Evolutionary conservation across 805 yeast species (phyloP), one percentile per base, ranked within the genome.

Genomic region (Lipomyces kockii): DNA sequence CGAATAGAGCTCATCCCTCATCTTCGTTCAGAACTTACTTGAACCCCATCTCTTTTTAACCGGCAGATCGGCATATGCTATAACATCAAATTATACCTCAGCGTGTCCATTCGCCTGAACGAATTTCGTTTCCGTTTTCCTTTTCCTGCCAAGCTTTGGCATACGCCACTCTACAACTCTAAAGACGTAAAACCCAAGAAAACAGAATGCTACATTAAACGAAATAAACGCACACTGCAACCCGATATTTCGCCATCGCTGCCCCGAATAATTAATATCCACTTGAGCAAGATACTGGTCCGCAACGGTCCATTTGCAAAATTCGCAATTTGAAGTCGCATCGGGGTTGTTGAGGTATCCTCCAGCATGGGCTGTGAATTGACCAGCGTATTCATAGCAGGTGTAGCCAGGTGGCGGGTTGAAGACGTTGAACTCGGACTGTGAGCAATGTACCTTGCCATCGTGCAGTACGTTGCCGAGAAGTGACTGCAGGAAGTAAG

Each of bases 201-300:
- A 64, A 22, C 55, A 12, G 27, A 64, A 29, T 17, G 35, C 29
- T 1, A 27, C 0, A 83, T 88, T 87, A 81, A 87, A 86, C 51
- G 79, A 67, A 62, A 86, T 82, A 78, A 83, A 88, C 55, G 81
- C 87, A 82, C 86, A 84, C 73, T 82, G 81, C 72, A 88, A 80
- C 29, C 92, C 91, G 68, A 88, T 78, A 71, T 88, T 86, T 78
- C 91, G 84, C 91, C 91, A 89, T 53, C 86, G 78, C 9, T 49
- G 49, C 66, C 84, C 74, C 57, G 76, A 64, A 77, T 80, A 87
- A n/a, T 78, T 74, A 61, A 85, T 80, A 67, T 81, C 80, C 60
- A 84, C 78, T 27, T 79, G 77, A 0, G 70, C 64, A 71, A 89
- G 79, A 70, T 80, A 85, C 37, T 82, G 12, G 55, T 64, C 67